Base-by-base conservation (phyloP, 2,329 filamentous ascomycete genomes). In the Calonectria crousiana region DNA sequence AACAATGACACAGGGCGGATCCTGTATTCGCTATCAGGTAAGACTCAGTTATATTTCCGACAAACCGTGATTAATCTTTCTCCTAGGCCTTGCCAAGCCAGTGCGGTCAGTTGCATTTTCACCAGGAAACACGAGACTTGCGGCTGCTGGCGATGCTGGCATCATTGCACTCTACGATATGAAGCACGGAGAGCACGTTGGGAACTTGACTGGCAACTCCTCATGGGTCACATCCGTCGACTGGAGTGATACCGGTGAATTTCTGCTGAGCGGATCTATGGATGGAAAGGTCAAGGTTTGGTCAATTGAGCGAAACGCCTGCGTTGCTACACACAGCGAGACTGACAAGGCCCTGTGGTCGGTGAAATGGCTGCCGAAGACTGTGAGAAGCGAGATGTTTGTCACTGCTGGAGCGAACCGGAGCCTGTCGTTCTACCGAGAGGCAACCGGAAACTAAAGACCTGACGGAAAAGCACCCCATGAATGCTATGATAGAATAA, bases 261-360 rank as follows among this genome's bases (percentile, higher is more conserved):
- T 95, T 84, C 87, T 99, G 16, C 89, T 98, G 3, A 97, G 94
- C 81, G 95, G 95, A 62, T 92, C 94, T 1, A 95, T 97, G 84
- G 96, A 98, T 82, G 96, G 97, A 47, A 98, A 98, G 84, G 95
- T 94, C 74, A 98, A 98, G 85, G 94, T 98, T 36, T 99, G 97
- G 97, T 96, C 95, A 36, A 91, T 98, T 73, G 95, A 98, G 80
- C 91, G 93, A 41, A 91, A 92, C 71, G 89, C 90, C 6, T 98
- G 97, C 82, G 97, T 99, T 56, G 95, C 96, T 16, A 99, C 97
- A 13, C 95, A 98, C 83, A 96, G 93, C 72, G 96, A 98, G 86
- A 95, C 95, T 8, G 96, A 96, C 76, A 94, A 94, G 85, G 91
- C 93, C 0, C 83, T 98, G 3, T 98, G 96, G 94, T 91, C 92